These are phyloP conservation scores for Stagonosporopsis rhizophila DNA, from an alignment of 2,329 filamentous ascomycete species.

Conservation along the genomic window DNA sequence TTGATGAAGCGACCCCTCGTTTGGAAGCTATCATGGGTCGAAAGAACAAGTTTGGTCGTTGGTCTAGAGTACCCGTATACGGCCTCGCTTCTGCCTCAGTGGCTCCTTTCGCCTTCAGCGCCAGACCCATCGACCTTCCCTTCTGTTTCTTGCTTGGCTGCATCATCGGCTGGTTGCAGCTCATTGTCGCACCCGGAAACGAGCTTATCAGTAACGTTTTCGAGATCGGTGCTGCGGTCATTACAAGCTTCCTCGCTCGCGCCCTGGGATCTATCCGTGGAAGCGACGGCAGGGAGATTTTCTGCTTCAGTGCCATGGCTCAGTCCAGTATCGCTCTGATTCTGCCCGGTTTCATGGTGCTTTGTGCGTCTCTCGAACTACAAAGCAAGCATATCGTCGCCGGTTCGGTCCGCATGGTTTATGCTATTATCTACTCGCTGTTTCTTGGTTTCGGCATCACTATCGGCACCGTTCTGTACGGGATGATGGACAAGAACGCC, in stretches of 20 bases:
- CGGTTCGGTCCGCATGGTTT: constrained; percentile 60
- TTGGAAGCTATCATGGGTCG: constrained; percentile 69
- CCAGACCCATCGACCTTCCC: constrained; percentile 78
- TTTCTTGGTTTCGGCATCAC: constrained; percentile 62
- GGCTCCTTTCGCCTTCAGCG: constrained; percentile 80
- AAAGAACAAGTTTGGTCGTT: constrained; percentile 60
- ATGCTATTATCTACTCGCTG: constrained; percentile 61
- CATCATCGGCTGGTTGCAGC: constrained; percentile 75
- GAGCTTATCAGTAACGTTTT: constrained; percentile 68
- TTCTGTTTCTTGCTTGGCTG: constrained; percentile 78
- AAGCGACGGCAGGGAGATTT: constrained; percentile 49
- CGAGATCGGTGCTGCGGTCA: constrained; percentile 57
- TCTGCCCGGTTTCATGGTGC: constrained; percentile 59
- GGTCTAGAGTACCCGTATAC: constrained; percentile 68
- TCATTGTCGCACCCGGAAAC: constrained; percentile 76
- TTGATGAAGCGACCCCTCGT: constrained; percentile 71
- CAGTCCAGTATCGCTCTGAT: constrained; percentile 60
- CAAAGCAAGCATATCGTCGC: constrained; percentile 58
- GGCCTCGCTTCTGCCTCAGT: constrained; percentile 78
- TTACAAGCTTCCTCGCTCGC: constrained; percentile 58
- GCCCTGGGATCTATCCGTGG: constrained; percentile 57
- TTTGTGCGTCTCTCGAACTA: constrained; percentile 59
- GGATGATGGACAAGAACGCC: constrained; percentile 56
- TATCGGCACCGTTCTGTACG: constrained; percentile 58
- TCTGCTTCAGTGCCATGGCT: constrained; percentile 60